Evolutionary conservation across 139 green algal species (phyloP), one percentile per base, ranked within the genome.

Genomic region (Micractinium sp.): DNA sequence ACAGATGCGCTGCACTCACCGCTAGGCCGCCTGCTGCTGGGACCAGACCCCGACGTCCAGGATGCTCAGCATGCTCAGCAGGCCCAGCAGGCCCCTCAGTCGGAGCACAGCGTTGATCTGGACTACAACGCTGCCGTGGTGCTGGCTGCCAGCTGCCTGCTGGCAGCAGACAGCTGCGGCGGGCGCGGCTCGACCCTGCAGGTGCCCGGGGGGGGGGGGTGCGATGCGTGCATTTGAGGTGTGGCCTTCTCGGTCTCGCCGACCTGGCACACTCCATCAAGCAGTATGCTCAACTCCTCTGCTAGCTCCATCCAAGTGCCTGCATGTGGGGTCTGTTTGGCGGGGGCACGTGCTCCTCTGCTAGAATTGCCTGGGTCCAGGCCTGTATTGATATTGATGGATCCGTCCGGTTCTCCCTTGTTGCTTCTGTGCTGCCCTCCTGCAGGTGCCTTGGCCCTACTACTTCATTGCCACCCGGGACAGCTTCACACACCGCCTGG

Each of bases 381-480:
- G 47, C 47, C 47, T 56, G 47, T 16, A 9, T 9, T 56, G 47
- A 56, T 56, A n/a, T n/a, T n/a, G n/a, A n/a, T n/a, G n/a, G 47
- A 56, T 56, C 47, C 47, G 7, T 56, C 47, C 63, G 63, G 63
- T 5, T 12, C 63, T 12, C 18, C 63, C 22, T 2, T 71, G 12
- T 12, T 71, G 63, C 63, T 71, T 36, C 90, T 73, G 0, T 63
- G 67, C n/a, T 76, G 27, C 41, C 22, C 87, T 67, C 90, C 15
- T 73, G 88, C 91, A 92, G 91, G 73, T 90, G 63, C 94, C 94
- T 0, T 95, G 93, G 92, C 94, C 94, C 0, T 90, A 85, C 29
- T 96, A 97, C 90, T 74, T 96, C 3, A 95, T 97, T 22, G 89
- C 74, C 78, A 97, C 94, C 0, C 87, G 94, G 0, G 94, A 97